Base-by-base conservation (phyloP, 2,329 filamentous ascomycete genomes). In the Didymella segeticola region DNA sequence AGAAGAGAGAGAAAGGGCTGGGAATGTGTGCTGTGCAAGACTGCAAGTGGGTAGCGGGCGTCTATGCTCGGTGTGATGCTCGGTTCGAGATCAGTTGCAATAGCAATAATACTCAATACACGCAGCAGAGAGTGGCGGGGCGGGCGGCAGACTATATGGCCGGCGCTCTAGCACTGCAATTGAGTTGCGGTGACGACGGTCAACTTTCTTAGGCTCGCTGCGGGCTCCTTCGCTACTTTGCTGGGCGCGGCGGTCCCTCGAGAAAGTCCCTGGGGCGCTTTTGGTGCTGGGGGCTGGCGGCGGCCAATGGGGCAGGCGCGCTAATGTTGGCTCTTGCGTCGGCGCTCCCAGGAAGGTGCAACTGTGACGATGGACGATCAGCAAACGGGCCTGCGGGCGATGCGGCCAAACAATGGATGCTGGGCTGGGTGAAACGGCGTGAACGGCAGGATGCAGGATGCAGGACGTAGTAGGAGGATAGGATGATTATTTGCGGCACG, bases 171-270 rank as follows among this genome's bases (percentile, higher is more conserved):
- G 31, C 47, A 26, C 30, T 25, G 61, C 46, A 19, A 31, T 54
- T 43, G 47, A 56, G 46, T 56, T 61, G 65, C 65, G 65, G 65
- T 68, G 65, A 68, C 65, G 63, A 63, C 50, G 3, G 43, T 53
- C 50, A 38, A 30, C 31, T 53, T 53, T 57, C 55, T 43, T 53
- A 42, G 62, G 46, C 57, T n/a, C n/a, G n/a, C 46, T 46, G 43
- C 55, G 51, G 57, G 47, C 59, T 45, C 38, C 42, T 23, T 51
- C 47, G 47, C 47, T 50, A 43, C 47, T 31, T 38, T 48, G 53
- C 50, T 60, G 57, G 58, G 58, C 59, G 56, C n/a, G n/a, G n/a
- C n/a, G n/a, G n/a, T 59, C 33, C 47, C 57, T 59, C 42, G 53
- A 51, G 43, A 62, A 45, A 64, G n/a, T 58, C 58, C 62, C 58